Evolutionary conservation across 768 basidiomycete species (phyloP).

Genomic region (Podaxis sp.): DNA sequence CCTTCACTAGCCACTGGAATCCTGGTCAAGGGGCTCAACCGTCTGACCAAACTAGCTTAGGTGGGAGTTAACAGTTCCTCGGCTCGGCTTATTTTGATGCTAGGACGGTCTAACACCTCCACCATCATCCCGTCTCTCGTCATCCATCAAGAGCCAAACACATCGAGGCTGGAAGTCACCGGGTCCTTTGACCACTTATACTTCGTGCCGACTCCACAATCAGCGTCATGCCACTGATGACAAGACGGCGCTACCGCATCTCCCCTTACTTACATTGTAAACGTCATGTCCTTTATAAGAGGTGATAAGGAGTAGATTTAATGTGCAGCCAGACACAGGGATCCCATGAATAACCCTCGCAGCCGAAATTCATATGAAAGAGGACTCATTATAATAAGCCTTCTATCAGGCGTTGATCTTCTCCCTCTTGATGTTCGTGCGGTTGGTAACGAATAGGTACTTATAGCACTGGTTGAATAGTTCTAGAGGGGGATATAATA

Average conservation of each 20-base stretch:
- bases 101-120: background rate
- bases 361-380: background rate
- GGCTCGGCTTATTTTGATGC: background rate
- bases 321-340: background rate
- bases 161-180: background rate
- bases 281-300: background rate
- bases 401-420: slow-evolving; percentile 2
- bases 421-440: background rate
- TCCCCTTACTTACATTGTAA: background rate
- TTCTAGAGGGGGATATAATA: background rate
- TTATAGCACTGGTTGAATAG: background rate
- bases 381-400: background rate
- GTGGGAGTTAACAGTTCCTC: background rate
- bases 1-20: background rate
- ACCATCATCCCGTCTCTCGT: background rate
- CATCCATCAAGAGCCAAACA: background rate
- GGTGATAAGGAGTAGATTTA: slow-evolving; percentile 5
- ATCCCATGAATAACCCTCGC: slow-evolving; percentile 4
- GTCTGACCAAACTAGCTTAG: background rate
- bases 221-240: background rate
- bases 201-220: background rate
- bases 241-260: background rate
- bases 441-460: background rate
- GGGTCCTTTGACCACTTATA: background rate
- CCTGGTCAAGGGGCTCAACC: background rate